phyloP scores from a whole-genome alignment of 1,284 basidiomycete genomes.

The Austroboletus novae-zelandiae region DNA sequence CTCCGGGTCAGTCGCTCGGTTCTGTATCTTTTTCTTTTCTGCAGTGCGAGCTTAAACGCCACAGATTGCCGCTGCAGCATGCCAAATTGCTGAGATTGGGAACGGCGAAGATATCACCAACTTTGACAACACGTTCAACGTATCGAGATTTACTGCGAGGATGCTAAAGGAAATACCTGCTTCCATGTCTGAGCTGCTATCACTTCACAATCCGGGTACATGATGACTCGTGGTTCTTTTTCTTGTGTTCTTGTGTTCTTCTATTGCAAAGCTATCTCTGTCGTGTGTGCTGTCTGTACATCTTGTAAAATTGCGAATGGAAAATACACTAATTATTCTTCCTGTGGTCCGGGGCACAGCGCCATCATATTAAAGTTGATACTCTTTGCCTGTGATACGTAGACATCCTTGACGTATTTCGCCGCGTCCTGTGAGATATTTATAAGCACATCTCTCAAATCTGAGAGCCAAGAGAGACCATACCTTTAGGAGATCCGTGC shows the following conservation, averaged over 20 bases:
- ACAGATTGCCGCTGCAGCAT: conserved; percentile 30
- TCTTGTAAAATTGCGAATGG: conserved; percentile 11
- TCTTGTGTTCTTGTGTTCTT: too few species aligned
- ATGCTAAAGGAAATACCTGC: conserved; percentile 33
- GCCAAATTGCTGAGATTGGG: conserved; percentile 33
- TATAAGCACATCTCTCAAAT: neutral
- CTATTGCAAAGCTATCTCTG: too few species aligned
- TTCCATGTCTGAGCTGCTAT: conserved; percentile 31
- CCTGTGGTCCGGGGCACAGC: conserved; percentile 32
- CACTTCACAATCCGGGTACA: conserved; percentile 6
- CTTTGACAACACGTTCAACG: conserved; percentile 31
- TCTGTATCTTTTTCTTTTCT: neutral
- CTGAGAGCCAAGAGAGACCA: neutral
- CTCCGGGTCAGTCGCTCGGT: conserved; percentile 24
- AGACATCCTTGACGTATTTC: conserved; percentile 62
- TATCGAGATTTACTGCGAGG: conserved; percentile 30
- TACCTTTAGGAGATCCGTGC: conserved; percentile 60
- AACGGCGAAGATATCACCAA: conserved; percentile 35
- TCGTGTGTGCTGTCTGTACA: conserved; percentile 1
- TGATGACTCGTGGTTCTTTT: neutral
- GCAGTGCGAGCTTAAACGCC: neutral
- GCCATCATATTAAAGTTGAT: conserved; percentile 58
- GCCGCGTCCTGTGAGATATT: conserved; percentile 57
- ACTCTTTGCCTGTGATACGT: conserved; percentile 55
- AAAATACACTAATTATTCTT: conserved; percentile 7